phyloP scores from a whole-genome alignment of 2,329 filamentous ascomycete genomes.

The Byssochlamys sp. region DNA sequence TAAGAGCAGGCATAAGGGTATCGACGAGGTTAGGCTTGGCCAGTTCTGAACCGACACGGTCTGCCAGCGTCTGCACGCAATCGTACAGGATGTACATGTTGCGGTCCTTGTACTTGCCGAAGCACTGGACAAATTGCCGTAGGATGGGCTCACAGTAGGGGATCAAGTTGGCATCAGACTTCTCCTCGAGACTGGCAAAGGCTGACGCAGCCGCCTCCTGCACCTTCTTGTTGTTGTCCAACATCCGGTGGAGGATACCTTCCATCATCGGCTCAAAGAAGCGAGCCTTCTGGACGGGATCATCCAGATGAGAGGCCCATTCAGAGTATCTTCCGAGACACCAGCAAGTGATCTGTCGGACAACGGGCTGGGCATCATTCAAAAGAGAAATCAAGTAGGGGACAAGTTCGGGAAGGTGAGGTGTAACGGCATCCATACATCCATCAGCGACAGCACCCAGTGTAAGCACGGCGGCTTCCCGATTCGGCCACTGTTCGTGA shows the following conservation, averaged over 20 bases:
- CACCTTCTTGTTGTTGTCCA: conserved; percentile 94
- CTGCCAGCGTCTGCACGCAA: conserved; percentile 91
- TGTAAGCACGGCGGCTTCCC: conserved; percentile 87
- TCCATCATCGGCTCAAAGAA: conserved; percentile 97
- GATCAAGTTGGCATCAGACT: conserved; percentile 67
- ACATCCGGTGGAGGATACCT: conserved; percentile 84
- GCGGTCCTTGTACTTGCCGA: conserved; percentile 90
- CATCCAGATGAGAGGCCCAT: conserved; percentile 73
- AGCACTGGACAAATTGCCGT: conserved; percentile 83
- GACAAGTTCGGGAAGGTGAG: conserved; percentile 80
- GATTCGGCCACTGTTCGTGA: conserved; percentile 79
- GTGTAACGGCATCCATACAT: conserved; percentile 79
- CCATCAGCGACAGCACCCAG: conserved; percentile 91
- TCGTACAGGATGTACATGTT: conserved; percentile 99
- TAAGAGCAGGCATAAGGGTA: conserved; percentile 84
- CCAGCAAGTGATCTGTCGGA: conserved; percentile 96
- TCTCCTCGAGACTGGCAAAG: conserved; percentile 92
- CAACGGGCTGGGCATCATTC: conserved; percentile 75
- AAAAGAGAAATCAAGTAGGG: conserved; percentile 82
- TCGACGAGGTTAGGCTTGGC: conserved; percentile 72
- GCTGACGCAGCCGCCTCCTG: conserved; percentile 93
- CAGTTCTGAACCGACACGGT: conserved; percentile 74
- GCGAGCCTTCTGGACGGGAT: conserved; percentile 56
- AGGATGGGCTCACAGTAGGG: conserved; percentile 86
- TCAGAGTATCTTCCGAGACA: conserved; percentile 84